Conservation (phyloP, 2,329 filamentous ascomycete genomes). For the Colletotrichum tamarilloi region DNA sequence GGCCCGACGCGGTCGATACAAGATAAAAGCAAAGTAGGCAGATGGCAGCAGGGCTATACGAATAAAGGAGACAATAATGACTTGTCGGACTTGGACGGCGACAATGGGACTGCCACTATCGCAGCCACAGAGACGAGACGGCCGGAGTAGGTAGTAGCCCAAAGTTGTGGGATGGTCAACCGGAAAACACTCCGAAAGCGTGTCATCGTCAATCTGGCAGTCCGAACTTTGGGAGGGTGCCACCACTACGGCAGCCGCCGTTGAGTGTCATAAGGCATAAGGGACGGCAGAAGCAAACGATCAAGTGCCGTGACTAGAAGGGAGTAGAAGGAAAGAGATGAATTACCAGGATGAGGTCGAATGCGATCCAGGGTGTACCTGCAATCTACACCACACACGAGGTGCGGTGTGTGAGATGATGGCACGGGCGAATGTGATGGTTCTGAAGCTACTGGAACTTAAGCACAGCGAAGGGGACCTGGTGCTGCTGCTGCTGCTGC, state of each 20-base stretch:
- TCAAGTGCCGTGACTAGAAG: background rate
- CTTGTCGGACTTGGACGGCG: background rate
- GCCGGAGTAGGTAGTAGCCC: background rate
- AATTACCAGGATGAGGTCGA: conserved; percentile 28
- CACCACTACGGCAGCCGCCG: background rate
- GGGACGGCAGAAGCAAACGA: background rate
- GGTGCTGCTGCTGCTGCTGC: background rate
- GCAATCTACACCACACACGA: conserved; percentile 30
- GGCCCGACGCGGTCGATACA: no score
- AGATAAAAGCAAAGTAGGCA: no score
- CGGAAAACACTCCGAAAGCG: background rate
- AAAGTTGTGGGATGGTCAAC: background rate
- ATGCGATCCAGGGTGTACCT: conserved; percentile 27
- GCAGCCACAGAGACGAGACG: background rate
- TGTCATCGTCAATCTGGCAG: background rate
- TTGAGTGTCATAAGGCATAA: background rate
- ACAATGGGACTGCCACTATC: background rate
- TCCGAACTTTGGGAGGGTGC: background rate
- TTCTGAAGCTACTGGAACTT: background rate
- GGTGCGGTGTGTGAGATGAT: conserved; percentile 24
- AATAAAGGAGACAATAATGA: no score
- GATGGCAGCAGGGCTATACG: no score
- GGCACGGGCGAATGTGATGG: background rate
- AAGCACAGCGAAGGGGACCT: background rate
- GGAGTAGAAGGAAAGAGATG: background rate